Conservation (phyloP, 768 basidiomycete genomes). For the Phylloporus sp. region DNA sequence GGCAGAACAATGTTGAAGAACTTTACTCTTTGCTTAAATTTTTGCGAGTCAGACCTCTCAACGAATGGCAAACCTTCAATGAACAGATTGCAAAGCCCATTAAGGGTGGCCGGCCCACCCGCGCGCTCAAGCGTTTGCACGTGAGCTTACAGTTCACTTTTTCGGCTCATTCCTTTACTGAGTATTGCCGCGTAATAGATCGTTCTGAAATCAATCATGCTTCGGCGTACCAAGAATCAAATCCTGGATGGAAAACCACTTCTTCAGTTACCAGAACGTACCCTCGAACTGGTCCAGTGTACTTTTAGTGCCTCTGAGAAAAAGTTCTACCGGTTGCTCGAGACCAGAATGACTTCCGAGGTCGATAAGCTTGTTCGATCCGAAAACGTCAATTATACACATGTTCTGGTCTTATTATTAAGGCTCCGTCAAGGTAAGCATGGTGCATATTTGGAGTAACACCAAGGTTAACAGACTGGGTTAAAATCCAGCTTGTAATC, state of each 20-base stretch:
- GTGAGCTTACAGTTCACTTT: slow-evolving; percentile 32
- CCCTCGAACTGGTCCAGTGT: slow-evolving; percentile 69
- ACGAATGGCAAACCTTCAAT: slow-evolving; percentile 78
- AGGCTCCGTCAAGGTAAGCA: slow-evolving; percentile 82
- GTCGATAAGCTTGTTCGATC: slow-evolving; percentile 65
- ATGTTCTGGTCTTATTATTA: slow-evolving; percentile 66
- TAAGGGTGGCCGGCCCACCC: slow-evolving; percentile 55
- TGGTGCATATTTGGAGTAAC: neutral
- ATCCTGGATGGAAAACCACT: slow-evolving; percentile 75
- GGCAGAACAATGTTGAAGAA: slow-evolving; percentile 90
- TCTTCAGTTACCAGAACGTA: slow-evolving; percentile 74
- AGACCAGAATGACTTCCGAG: slow-evolving; percentile 58
- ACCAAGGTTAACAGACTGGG: neutral
- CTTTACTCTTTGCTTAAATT: slow-evolving; percentile 89
- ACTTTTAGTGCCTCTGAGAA: slow-evolving; percentile 73
- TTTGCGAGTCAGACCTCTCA: slow-evolving; percentile 76
- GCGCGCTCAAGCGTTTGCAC: slow-evolving; percentile 83
- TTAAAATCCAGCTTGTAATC: slow-evolving; percentile 70
- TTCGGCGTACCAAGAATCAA: slow-evolving; percentile 78
- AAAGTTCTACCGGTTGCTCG: slow-evolving; percentile 73
- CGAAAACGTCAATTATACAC: slow-evolving; percentile 59
- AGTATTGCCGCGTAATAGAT: slow-evolving; percentile 40
- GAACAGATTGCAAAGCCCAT: slow-evolving; percentile 75
- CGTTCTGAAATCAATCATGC: slow-evolving; percentile 83
- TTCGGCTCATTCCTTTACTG: neutral